Evolutionary conservation across 2,329 filamentous ascomycete genomes (phyloP), one percentile per base, ranked within the genome.

Genomic region (Fusarium pseudocircinatum): DNA sequence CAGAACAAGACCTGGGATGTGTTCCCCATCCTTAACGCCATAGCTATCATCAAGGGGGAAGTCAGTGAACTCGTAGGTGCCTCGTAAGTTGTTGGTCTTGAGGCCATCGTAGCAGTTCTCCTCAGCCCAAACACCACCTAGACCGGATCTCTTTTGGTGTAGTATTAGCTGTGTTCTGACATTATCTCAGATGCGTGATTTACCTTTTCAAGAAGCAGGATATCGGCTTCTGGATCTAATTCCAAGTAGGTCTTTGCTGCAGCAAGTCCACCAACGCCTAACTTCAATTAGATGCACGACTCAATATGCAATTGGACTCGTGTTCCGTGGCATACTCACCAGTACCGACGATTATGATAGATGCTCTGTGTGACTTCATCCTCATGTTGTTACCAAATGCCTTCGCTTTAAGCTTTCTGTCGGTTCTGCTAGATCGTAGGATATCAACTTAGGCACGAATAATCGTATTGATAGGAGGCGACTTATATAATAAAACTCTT

Each of bases 331-430:
- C 8, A 4, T 24, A 24, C 30, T 37, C 2, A 53, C 49, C 49
- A 13, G 49, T 53, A 3, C 49, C 49, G 4, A 53, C 0, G 24
- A 53, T 53, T 0, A 53, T 53, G 2, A 53, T 2, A 0, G 49
- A 37, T 13, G 32, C 24, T 12, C 18, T 36, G 6, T 37, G 9
- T 26, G 18, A 4, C 24, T 37, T 53, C 49, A 53, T 53, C 1
- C 6, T 53, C n/a, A 16, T 26, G 2, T 6, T 37, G 3, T 12
- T 37, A 15, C 13, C 2, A 6, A 1, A 3, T 26, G 2, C 0
- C 1, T 20, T 6, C 2, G 3, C 7, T 30, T 18, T 13, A 0
- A 2, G 3, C 11, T 16, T 49, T 2, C n/a, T 6, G 11, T 13
- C 0, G 11, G 11, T 6, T 32, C 4, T 4, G 12, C 15, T 36